These are phyloP conservation scores for Remersonia thermophila DNA, from an alignment of 2,329 filamentous ascomycete species.

Conservation along the genomic window DNA sequence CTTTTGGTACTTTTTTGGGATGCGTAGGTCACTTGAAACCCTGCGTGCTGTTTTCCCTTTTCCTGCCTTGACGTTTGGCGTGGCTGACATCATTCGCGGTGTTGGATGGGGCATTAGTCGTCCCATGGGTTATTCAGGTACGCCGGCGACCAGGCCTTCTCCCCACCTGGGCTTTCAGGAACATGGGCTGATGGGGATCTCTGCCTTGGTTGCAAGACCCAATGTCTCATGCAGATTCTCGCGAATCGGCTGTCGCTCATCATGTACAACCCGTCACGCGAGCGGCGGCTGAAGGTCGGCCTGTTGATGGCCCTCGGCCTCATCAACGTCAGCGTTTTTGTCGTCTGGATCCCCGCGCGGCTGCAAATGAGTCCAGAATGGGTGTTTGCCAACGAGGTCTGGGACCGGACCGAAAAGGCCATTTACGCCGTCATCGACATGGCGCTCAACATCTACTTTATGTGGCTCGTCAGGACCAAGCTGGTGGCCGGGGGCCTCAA, in stretches of 20 bases:
- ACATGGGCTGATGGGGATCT: too few relatives aligned
- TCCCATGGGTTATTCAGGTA: slow-evolving; percentile 14
- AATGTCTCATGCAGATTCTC: slow-evolving; percentile 38
- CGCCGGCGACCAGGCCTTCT: too few relatives aligned
- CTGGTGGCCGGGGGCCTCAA: slow-evolving; percentile 33
- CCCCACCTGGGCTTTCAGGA: too few relatives aligned
- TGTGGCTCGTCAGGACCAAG: slow-evolving; percentile 30
- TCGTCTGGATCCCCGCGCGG: slow-evolving; percentile 38
- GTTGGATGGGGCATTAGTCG: neutral
- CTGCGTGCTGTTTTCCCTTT: neutral
- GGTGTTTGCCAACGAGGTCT: slow-evolving; percentile 31
- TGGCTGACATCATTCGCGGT: slow-evolving; percentile 3
- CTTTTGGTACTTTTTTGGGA: slow-evolving; percentile 16
- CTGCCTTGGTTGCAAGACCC: slow-evolving; percentile 24
- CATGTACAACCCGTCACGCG: slow-evolving; percentile 26
- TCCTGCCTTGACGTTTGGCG: neutral
- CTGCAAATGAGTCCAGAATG: slow-evolving; percentile 28
- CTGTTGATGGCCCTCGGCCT: slow-evolving; percentile 27
- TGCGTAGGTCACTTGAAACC: slow-evolving; percentile 10
- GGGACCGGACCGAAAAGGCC: slow-evolving; percentile 37
- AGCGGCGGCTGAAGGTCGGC: slow-evolving; percentile 28
- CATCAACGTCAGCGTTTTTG: slow-evolving; percentile 37
- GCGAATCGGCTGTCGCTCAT: slow-evolving; percentile 36
- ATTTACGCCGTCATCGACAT: slow-evolving; percentile 34
- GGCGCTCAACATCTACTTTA: slow-evolving; percentile 34